These are phyloP conservation scores for Apophysomyces sp. DNA, from an alignment of 371 early-diverging fungal species.

Conservation along the genomic window DNA sequence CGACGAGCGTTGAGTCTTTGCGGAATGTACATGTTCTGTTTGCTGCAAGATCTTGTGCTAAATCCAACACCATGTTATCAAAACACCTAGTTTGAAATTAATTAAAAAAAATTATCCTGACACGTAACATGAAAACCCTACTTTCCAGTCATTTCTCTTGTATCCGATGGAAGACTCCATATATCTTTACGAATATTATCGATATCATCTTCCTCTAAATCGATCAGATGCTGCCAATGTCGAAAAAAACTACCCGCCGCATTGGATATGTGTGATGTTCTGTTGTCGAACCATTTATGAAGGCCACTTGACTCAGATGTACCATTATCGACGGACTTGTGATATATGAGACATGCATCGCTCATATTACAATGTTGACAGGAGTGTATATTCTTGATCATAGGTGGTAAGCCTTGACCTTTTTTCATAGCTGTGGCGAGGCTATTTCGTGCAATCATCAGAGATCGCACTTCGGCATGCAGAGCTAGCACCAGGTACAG, in stretches of 20 bases:
- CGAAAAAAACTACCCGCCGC: constrained; percentile 71
- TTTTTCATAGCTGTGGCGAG: constrained; percentile 55
- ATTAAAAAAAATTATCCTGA: not conserved
- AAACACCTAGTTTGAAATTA: constrained; percentile 18
- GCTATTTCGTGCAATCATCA: constrained; percentile 77
- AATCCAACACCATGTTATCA: constrained; percentile 17
- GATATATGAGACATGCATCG: constrained; percentile 69
- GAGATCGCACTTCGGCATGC: constrained; percentile 65
- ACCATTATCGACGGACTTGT: constrained; percentile 76
- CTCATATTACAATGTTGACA: constrained; percentile 74
- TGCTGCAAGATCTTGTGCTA: not conserved
- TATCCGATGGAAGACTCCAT: constrained; percentile 68
- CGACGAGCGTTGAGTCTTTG: not conserved
- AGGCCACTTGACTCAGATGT: constrained; percentile 52
- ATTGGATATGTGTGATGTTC: constrained; percentile 62
- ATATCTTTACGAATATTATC: constrained; percentile 71
- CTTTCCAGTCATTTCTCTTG: constrained; percentile 32
- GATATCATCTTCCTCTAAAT: constrained; percentile 78
- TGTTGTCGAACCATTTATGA: constrained; percentile 59
- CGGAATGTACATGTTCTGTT: not conserved
- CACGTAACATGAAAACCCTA: constrained; percentile 4
- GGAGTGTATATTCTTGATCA: constrained; percentile 60
- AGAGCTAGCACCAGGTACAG: constrained; percentile 61
- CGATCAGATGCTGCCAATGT: constrained; percentile 79
- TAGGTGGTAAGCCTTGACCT: constrained; percentile 57